These are phyloP conservation scores for Nymphaea colorata DNA, from an alignment of 164 flowering plant genomes.

Conservation along the genomic window DNA sequence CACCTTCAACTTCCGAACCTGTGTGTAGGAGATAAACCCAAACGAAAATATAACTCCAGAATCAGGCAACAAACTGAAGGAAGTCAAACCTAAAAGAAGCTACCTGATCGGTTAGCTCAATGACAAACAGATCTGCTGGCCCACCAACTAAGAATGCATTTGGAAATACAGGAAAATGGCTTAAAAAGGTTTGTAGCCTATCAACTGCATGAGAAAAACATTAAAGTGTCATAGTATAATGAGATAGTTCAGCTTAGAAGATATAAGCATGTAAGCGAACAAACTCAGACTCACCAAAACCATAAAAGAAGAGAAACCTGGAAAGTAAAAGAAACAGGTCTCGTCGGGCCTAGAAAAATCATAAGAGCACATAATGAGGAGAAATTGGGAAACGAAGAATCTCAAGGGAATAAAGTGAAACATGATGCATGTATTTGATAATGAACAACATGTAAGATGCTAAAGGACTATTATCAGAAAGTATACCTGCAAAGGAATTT, in stretches of 20 bases:
- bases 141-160: conserved; percentile 85
- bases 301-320: conserved; percentile 77
- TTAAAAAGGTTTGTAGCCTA: conserved; percentile 61
- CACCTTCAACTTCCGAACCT: conserved; percentile 93
- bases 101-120: conserved; percentile 90
- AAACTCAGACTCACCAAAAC: conserved; percentile 43
- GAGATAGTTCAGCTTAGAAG: not conserved
- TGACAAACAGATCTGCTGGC: conserved; percentile 77
- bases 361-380: not conserved
- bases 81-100: not conserved
- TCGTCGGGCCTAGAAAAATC: conserved; percentile 53
- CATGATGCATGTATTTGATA: not conserved
- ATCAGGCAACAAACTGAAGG: not conserved
- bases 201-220: conserved; percentile 43
- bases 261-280: conserved; percentile 1
- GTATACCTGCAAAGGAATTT: conserved; percentile 71
- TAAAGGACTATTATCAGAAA: not conserved
- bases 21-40: conserved; percentile 5
- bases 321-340: conserved; percentile 82
- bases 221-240: not conserved
- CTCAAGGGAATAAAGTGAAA: not conserved
- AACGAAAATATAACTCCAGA: not conserved
- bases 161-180: conserved; percentile 68
- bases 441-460: not conserved
- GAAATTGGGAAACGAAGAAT: not conserved